phyloP scores from a whole-genome alignment of 768 basidiomycete genomes.

The Suillus variegatus region DNA sequence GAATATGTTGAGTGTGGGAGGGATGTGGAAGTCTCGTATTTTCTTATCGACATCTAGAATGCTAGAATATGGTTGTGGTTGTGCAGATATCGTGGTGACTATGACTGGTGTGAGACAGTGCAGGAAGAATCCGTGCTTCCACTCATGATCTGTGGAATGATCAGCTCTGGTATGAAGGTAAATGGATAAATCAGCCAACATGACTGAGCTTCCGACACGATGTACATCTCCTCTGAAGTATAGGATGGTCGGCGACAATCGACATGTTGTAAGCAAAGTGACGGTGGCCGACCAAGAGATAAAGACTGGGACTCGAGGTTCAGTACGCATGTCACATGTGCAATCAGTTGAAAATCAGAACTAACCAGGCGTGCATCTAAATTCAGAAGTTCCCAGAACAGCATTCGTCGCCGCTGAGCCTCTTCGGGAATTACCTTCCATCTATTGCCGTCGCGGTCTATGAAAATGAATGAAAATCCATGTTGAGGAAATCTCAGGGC shows the following conservation, averaged over 20 bases:
- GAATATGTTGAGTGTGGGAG: constrained; percentile 48
- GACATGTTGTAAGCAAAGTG: constrained; percentile 63
- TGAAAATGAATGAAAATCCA: constrained; percentile 13
- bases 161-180: constrained; percentile 13
- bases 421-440: constrained; percentile 71
- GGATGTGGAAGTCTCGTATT: constrained; percentile 58
- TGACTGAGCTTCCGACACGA: constrained; percentile 28
- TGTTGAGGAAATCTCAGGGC: constrained; percentile 12
- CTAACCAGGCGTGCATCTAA: constrained; percentile 69
- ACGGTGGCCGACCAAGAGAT: constrained; percentile 72
- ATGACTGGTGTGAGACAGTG: constrained; percentile 64
- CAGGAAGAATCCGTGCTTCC: constrained; percentile 69
- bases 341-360: constrained; percentile 12
- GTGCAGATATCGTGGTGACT: constrained; percentile 54
- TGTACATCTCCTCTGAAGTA: constrained; percentile 28
- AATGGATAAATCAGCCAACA: constrained; percentile 23
- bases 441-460: constrained; percentile 69
- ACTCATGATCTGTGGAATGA: constrained; percentile 56
- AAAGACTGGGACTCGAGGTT: constrained; percentile 47
- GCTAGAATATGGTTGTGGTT: constrained; percentile 50
- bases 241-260: constrained; percentile 53
- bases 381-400: constrained; percentile 77
- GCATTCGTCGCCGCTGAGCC: constrained; percentile 63
- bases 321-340: constrained; percentile 12
- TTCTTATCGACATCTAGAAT: constrained; percentile 54